Base-by-base conservation (phyloP, 768 basidiomycete genomes). In the Tulasnella sp. region DNA sequence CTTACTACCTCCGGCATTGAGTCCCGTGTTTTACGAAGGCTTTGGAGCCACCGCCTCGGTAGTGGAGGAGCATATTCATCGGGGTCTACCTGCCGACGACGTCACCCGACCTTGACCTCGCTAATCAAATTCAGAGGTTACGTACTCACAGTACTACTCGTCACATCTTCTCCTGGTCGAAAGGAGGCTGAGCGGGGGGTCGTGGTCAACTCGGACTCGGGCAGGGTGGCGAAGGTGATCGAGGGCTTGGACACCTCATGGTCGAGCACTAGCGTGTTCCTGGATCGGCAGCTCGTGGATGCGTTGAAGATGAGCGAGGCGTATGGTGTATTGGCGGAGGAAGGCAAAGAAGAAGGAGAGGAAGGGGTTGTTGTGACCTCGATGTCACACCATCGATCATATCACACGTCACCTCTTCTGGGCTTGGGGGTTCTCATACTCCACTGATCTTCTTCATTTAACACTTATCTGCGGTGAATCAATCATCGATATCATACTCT, bases 291-390 rank as follows among this genome's bases (percentile, higher is more conserved):
- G 49, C 9, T 59, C 44, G 56, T 48, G 41, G 45, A 59, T 32
- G 56, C 49, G n/a, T 34, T 59, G 21, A 49, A 59, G 30, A 59
- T 59, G 45, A 51, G 48, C 49, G 24, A 59, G 30, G 30, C 56
- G 56, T 59, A 49, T 49, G 23, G 30, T 19, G 56, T 30, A 34
- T n/a, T 48, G 45, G 56, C 49, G 45, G 51, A 21, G 27, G 47
- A 21, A 23, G 47, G 17, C 9, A 59, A 49, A 59, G 26, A 45
- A 26, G 3, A 27, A 30, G 32, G 43, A 42, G 41, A 56, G 41
- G 15, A 7, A 5, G 15, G 34, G 15, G 7, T 38, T 15, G 34
- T 15, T 7, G 15, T 15, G 15, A 15, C 34, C 5, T 5, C 15
- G 5, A 15, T n/a, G n/a, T 15, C 7, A 38, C 34, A 15, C 5